These are phyloP conservation scores for Candida sonorensis DNA, from an alignment of 805 yeast species.

Conservation along the genomic window DNA sequence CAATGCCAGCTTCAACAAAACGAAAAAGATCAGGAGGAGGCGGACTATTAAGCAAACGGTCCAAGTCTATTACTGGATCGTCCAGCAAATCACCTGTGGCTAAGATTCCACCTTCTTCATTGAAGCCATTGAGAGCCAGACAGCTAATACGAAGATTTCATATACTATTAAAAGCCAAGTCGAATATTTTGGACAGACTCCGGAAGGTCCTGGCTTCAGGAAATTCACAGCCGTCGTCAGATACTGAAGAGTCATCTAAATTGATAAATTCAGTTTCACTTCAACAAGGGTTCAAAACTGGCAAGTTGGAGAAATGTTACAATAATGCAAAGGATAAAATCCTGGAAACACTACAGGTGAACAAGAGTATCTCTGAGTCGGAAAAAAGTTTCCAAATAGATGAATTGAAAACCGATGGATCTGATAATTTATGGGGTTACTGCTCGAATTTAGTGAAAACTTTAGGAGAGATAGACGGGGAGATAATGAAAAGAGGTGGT, in stretches of 20 bases:
- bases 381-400: no score
- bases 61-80: constrained; percentile 28
- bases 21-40: no score
- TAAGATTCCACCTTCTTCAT: constrained; percentile 33
- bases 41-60: constrained; percentile 26
- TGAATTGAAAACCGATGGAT: constrained; percentile 19
- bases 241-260: no score
- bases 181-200: constrained; percentile 35
- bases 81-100: background rate
- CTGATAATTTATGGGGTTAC: no score
- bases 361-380: no score
- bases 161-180: constrained; percentile 52
- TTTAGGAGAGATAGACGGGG: constrained; percentile 53
- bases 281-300: constrained; percentile 5
- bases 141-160: constrained; percentile 75
- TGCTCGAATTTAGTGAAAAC: constrained; percentile 15
- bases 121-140: constrained; percentile 68
- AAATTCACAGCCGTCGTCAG: no score
- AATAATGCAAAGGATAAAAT: no score
- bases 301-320: constrained; percentile 8
- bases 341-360: no score
- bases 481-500: constrained; percentile 66
- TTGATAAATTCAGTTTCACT: constrained; percentile 2
- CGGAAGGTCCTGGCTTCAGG: no score
- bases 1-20: no score